A percentile compares a stretch with the other conserved stretches of the same genome.
Evolutionary conservation across 306 rosid genomes (phyloP).

Genomic region (Senna tora): DNA sequence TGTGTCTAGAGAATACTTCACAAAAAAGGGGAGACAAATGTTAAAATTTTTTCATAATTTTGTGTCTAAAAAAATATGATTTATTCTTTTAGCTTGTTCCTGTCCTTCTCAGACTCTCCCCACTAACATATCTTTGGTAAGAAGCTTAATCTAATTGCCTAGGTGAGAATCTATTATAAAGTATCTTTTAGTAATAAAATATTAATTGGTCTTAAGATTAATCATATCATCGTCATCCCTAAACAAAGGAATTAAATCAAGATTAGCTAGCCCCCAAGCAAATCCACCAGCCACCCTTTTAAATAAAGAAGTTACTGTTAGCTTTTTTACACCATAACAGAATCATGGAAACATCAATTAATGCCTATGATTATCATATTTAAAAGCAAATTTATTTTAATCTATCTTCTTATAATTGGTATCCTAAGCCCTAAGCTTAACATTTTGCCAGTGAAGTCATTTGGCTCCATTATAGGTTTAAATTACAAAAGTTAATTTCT

Average conservation of each 20-base stretch:
- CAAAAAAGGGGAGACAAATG: no score
- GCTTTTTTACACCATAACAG: constrained; percentile 31
- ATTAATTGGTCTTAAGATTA: constrained; percentile 25
- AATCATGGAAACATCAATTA: constrained; percentile 52
- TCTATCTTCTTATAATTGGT: constrained; percentile 29
- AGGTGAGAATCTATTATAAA: constrained; percentile 27
- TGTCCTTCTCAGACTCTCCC: background rate
- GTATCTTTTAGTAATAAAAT: constrained; percentile 17
- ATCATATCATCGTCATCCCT: constrained; percentile 38
- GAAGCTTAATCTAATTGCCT: constrained; percentile 14
- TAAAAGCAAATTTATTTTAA: constrained; percentile 33
- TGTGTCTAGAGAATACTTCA: no score
- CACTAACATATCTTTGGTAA: background rate
- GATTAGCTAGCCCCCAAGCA: constrained; percentile 35
- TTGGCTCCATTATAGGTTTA: constrained; percentile 20
- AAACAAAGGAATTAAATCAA: constrained; percentile 28
- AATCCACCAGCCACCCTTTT: constrained; percentile 38
- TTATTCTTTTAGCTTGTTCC: background rate
- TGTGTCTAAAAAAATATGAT: background rate
- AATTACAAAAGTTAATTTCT: constrained; percentile 33
- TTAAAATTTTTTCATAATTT: no score
- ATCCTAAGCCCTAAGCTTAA: constrained; percentile 40
- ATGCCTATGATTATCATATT: constrained; percentile 47
- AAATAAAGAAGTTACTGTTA: constrained; percentile 22
- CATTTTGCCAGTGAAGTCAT: constrained; percentile 4